A percentile compares a stretch with the other conserved stretches of the same genome.
Evolutionary conservation across 345 rosid species (phyloP).

Genomic region (Psidium friedrichsthalianum): DNA sequence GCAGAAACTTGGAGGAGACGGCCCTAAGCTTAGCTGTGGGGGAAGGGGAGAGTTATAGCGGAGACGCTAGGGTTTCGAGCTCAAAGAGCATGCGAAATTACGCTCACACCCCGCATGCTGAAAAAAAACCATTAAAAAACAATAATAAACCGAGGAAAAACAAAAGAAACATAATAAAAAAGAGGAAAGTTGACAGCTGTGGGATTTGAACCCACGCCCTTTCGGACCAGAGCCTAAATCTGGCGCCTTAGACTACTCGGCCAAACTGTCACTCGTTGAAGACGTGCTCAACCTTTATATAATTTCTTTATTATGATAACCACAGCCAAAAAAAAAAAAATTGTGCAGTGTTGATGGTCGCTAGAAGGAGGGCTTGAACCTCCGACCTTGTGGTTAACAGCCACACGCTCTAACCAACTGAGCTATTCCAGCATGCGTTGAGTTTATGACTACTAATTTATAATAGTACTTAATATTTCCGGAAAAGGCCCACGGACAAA

Average conservation of each 20-base stretch:
- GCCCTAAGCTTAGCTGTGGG: not conserved
- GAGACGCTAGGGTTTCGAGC: not conserved
- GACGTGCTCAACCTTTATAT: no score
- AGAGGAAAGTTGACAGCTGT: slow-evolving; percentile 53
- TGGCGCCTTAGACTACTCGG: slow-evolving; percentile 99
- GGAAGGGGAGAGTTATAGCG: not conserved
- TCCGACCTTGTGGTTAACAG: slow-evolving; percentile 74
- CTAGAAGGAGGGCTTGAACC: slow-evolving; percentile 59
- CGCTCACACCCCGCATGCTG: not conserved
- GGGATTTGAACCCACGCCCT: slow-evolving; percentile 99
- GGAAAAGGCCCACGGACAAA: no score
- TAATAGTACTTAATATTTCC: no score
- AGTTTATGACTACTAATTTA: no score
- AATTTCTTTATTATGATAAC: no score
- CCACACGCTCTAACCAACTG: slow-evolving; percentile 60
- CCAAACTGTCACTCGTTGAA: slow-evolving; percentile 69
- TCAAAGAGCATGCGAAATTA: not conserved
- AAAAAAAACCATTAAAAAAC: no score
- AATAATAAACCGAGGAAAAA: no score
- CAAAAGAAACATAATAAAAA: not conserved
- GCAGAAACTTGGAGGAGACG: not conserved
- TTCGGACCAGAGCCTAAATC: slow-evolving; percentile 99
- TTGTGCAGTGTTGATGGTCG: no score
- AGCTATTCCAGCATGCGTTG: no score
- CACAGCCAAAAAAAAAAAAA: no score